Evolutionary conservation across 768 basidiomycete genomes (phyloP).

Genomic region (Fomitopsis pulvina): DNA sequence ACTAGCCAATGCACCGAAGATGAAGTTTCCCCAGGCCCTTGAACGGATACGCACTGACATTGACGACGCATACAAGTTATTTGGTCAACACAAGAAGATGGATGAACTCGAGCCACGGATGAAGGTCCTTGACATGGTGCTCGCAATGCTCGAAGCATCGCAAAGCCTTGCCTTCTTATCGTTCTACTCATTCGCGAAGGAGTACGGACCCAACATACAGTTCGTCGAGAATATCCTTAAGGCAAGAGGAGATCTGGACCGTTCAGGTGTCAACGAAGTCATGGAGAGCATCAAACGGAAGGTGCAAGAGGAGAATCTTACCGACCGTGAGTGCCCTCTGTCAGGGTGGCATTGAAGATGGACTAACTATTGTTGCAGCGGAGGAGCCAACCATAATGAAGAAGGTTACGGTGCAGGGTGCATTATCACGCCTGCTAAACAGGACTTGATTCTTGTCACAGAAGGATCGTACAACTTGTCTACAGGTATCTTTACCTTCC

Average conservation of each 20-base stretch:
- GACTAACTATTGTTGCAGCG: conserved; percentile 35
- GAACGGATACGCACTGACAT: conserved; percentile 82
- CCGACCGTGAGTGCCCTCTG: conserved; percentile 58
- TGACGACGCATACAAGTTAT: conserved; percentile 70
- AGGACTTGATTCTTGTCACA: not conserved
- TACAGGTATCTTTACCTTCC: not conserved
- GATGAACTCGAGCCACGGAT: conserved; percentile 80
- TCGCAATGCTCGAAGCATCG: conserved; percentile 77
- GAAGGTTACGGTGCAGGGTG: conserved; percentile 71
- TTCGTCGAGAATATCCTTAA: conserved; percentile 91
- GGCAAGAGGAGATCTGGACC: conserved; percentile 84
- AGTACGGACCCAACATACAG: conserved; percentile 85
- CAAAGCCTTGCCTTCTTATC: conserved; percentile 89
- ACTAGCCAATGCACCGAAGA: conserved; percentile 75
- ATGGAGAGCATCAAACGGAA: conserved; percentile 93
- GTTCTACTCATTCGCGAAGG: conserved; percentile 90
- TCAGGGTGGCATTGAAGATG: conserved; percentile 8
- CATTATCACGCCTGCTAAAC: conserved; percentile 64
- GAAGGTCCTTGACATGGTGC: conserved; percentile 79
- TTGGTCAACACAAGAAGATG: conserved; percentile 67
- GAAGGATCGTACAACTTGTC: not conserved
- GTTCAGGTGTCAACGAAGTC: conserved; percentile 80
- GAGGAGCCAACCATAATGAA: conserved; percentile 87
- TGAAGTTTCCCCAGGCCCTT: conserved; percentile 81
- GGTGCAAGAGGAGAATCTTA: conserved; percentile 81